Percentiles rank a stretch among this genome's conserved stretches.
These are phyloP conservation scores for Trypanosoma grayi DNA, from an alignment of 208 protist species.

Conservation along the genomic window DNA sequence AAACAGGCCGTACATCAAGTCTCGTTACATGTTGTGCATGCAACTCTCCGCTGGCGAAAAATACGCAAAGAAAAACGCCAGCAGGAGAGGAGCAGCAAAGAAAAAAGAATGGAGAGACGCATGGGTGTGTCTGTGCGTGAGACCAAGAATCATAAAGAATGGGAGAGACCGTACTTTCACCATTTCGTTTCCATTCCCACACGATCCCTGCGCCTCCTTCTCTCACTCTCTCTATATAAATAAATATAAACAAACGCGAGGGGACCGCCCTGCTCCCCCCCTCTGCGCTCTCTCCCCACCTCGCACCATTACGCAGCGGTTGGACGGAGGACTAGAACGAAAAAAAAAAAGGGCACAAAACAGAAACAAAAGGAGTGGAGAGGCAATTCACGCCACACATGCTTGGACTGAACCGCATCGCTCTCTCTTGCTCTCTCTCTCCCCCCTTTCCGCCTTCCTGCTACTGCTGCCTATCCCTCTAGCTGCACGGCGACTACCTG, in stretches of 20 bases:
- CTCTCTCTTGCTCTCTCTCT: constrained; percentile 1
- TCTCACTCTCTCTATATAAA: background rate
- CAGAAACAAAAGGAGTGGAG: too few relatives aligned
- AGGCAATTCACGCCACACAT: background rate
- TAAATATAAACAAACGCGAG: too few relatives aligned
- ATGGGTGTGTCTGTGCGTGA: too few relatives aligned
- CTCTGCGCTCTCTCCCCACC: too few relatives aligned
- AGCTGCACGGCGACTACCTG: constrained; percentile 74
- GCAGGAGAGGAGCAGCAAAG: constrained; percentile 6
- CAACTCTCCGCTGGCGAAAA: background rate
- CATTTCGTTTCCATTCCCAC: too few relatives aligned
- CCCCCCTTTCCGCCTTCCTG: background rate
- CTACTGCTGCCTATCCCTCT: constrained; percentile 9
- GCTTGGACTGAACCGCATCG: background rate
- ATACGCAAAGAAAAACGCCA: constrained; percentile 1
- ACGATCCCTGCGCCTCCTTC: background rate
- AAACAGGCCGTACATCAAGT: constrained; percentile 11
- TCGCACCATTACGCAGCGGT: too few relatives aligned
- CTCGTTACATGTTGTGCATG: constrained; percentile 2
- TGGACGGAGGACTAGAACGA: too few relatives aligned
- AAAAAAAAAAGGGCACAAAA: too few relatives aligned
- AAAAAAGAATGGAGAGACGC: background rate
- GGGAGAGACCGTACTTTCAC: background rate
- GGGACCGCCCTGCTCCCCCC: too few relatives aligned
- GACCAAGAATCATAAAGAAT: too few relatives aligned